Percentiles rank a stretch among this genome's conserved stretches.
phyloP scores from a whole-genome alignment of 1,139 yeast genomes.

The Suhomyces ambrosiae region DNA sequence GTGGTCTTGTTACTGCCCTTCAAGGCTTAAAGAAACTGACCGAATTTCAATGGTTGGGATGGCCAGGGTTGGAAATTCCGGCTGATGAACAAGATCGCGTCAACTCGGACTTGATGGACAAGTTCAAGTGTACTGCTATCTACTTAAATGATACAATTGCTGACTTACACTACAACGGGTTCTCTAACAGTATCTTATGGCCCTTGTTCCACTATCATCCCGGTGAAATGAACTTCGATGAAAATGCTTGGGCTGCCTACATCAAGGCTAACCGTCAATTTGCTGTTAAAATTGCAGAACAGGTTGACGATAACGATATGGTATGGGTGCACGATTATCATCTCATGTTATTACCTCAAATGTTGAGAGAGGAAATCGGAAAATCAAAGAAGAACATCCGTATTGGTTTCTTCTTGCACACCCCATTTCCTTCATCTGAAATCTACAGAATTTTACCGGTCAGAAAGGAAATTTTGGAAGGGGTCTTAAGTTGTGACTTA shows the following conservation, averaged over 20 bases:
- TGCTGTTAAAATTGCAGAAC: constrained; percentile 71
- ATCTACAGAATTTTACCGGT: constrained; percentile 95
- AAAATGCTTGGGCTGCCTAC: constrained; percentile 97
- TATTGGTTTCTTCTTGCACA: constrained; percentile 92
- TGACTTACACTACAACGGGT: constrained; percentile 95
- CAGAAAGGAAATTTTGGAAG: constrained; percentile 85
- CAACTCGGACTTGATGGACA: constrained; percentile 65
- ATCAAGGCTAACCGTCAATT: constrained; percentile 88
- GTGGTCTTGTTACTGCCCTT: constrained; percentile 94
- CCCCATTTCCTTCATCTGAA: constrained; percentile 97
- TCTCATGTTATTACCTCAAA: constrained; percentile 89
- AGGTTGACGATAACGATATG: constrained; percentile 80
- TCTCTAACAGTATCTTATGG: constrained; percentile 90
- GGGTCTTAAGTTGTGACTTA: constrained; percentile 90
- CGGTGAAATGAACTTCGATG: constrained; percentile 98
- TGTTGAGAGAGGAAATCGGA: constrained; percentile 71
- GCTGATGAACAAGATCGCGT: constrained; percentile 71
- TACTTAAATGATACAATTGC: constrained; percentile 87
- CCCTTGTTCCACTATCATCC: constrained; percentile 98
- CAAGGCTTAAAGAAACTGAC: constrained; percentile 87
- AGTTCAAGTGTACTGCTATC: constrained; percentile 89
- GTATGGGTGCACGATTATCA: constrained; percentile 99
- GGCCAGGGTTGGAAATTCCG: constrained; percentile 94
- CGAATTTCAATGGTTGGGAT: constrained; percentile 96
- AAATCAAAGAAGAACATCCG: constrained; percentile 56